Percentiles rank a stretch among this genome's conserved stretches.
Conservation (phyloP, 2,329 filamentous ascomycete genomes). For the Paecilomyces fulvus region DNA sequence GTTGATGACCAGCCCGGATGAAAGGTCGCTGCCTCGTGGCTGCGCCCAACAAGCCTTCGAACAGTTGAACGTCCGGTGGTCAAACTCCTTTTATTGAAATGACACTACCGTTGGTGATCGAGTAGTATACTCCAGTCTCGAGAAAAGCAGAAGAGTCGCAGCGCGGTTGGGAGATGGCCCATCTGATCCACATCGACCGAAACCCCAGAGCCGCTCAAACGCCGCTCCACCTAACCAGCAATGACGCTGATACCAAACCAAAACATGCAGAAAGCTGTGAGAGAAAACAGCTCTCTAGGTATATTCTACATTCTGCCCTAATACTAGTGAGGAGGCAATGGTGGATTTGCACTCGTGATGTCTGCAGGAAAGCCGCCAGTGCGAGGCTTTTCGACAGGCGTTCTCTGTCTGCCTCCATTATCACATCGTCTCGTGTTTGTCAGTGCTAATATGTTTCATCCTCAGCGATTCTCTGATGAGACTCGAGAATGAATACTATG, state of each 20-base stretch:
- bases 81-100: background rate
- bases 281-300: background rate
- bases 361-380: background rate
- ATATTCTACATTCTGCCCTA: background rate
- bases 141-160: background rate
- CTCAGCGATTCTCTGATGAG: conserved; percentile 19
- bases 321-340: background rate
- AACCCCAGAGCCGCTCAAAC: background rate
- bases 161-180: background rate
- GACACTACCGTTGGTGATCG: background rate
- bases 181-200: background rate
- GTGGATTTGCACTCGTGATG: background rate
- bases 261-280: background rate
- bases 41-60: background rate
- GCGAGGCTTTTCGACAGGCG: background rate
- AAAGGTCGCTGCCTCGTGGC: background rate
- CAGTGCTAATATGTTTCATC: background rate
- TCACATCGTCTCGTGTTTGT: background rate
- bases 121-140: background rate
- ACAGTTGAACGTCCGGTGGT: background rate
- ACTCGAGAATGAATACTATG: conserved; percentile 32
- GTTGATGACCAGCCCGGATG: background rate
- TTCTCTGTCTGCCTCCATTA: background rate
- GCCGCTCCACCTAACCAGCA: background rate
- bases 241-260: background rate